These are phyloP conservation scores for Friedmanniomyces simplex DNA, from an alignment of 495 filamentous ascomycete species.

Conservation along the genomic window DNA sequence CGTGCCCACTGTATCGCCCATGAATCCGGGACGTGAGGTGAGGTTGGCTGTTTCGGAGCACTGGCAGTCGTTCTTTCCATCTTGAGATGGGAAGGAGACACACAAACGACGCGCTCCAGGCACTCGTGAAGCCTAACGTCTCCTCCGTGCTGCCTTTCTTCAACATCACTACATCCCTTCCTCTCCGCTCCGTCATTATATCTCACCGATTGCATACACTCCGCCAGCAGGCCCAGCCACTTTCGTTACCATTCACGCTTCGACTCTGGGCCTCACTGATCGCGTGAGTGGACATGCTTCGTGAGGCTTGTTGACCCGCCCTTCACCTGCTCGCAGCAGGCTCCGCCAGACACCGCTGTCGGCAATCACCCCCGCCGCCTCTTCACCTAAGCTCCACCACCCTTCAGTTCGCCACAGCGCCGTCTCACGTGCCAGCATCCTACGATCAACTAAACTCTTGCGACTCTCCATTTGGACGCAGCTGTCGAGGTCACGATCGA, in stretches of 20 bases:
- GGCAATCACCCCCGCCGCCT: not conserved
- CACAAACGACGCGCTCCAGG: not conserved
- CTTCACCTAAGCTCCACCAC: not conserved
- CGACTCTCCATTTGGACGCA: not conserved
- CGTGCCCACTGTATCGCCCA: no score
- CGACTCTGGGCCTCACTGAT: not conserved
- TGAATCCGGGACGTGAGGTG: not conserved
- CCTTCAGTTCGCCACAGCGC: not conserved
- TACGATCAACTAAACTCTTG: not conserved
- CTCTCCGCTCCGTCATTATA: not conserved
- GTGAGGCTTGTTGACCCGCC: not conserved
- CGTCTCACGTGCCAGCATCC: not conserved
- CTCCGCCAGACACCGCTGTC: not conserved
- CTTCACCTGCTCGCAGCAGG: not conserved
- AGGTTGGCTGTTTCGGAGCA: no score
- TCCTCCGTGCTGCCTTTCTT: not conserved
- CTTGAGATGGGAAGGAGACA: not conserved
- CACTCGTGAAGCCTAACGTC: not conserved
- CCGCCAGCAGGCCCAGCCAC: not conserved
- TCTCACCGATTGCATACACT: not conserved
- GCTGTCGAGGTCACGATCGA: not conserved
- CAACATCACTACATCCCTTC: constrained; percentile 1
- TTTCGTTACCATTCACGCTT: not conserved
- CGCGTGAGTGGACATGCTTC: not conserved
- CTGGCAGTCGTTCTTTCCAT: constrained; percentile 11